Conservation (phyloP, 257 asterid species). For the Scutellaria barbata region DNA sequence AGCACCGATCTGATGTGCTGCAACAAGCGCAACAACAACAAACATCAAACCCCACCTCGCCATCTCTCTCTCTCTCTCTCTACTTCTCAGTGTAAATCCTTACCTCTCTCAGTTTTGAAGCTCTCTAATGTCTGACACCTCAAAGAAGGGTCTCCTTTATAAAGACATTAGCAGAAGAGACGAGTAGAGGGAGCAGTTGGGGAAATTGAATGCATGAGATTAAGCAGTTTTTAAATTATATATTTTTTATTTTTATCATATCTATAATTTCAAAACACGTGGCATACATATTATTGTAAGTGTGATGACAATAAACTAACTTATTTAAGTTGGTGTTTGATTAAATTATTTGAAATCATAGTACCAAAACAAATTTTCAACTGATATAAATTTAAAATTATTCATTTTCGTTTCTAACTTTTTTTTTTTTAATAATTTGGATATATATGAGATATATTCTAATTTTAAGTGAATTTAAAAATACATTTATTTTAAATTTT, state of each 20-base stretch:
- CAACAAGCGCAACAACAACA: conserved; percentile 37
- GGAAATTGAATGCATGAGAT: conserved; percentile 32
- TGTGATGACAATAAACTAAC: not conserved
- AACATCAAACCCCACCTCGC: conserved; percentile 42
- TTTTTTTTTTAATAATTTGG: no score
- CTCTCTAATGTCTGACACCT: conserved; percentile 17
- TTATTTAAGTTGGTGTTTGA: not conserved
- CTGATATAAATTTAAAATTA: no score
- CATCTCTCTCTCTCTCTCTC: conserved; percentile 29
- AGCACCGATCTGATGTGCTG: conserved; percentile 43
- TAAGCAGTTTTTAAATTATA: not conserved
- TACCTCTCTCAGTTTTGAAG: not conserved
- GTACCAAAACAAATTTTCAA: no score
- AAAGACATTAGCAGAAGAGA: conserved; percentile 7
- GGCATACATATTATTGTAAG: not conserved
- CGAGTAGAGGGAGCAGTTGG: conserved; percentile 34
- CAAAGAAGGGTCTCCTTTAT: conserved; percentile 17
- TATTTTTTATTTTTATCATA: not conserved
- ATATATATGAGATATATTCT: no score
- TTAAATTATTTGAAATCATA: no score
- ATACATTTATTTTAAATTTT: no score
- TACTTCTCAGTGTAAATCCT: conserved; percentile 11
- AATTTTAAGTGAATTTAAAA: no score
- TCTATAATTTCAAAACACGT: no score
- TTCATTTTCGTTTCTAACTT: no score